A percentile compares a stretch with the other conserved stretches of the same genome.
These are phyloP conservation scores for Lepidium aucheri DNA, from an alignment of 345 rosid genomes.

Conservation along the genomic window DNA sequence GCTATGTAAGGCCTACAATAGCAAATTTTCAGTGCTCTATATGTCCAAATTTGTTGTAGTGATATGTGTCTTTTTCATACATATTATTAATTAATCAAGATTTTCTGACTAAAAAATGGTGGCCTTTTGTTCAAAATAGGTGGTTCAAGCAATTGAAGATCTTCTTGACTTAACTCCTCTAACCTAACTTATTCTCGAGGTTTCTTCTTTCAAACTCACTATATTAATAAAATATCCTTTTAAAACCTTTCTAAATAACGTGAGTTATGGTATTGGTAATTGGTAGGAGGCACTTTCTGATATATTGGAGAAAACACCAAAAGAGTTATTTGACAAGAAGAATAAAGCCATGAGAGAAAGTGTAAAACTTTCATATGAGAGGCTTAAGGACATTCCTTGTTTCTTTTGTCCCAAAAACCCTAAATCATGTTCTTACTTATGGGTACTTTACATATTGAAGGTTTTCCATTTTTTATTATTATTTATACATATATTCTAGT, in stretches of 20 bases:
- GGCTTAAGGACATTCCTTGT: slow-evolving; percentile 43
- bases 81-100: too few relatives aligned
- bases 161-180: slow-evolving; percentile 20
- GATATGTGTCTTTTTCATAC: too few relatives aligned
- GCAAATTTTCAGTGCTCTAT: too few relatives aligned
- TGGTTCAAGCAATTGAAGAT: slow-evolving; percentile 30
- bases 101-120: too few relatives aligned
- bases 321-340: slow-evolving; percentile 39
- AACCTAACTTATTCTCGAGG: slow-evolving; percentile 40
- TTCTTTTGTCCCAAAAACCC: slow-evolving; percentile 39
- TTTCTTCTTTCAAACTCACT: neutral
- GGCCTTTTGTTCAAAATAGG: neutral
- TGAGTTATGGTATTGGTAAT: too few relatives aligned
- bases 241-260: too few relatives aligned
- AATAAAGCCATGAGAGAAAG: slow-evolving; percentile 24
- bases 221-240: neutral
- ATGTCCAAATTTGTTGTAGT: too few relatives aligned
- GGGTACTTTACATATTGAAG: slow-evolving; percentile 25
- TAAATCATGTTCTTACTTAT: slow-evolving; percentile 47
- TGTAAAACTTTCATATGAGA: slow-evolving; percentile 33
- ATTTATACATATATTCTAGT: neutral
- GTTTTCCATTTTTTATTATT: neutral
- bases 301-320: slow-evolving; percentile 42
- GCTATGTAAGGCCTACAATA: too few relatives aligned
- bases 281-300: slow-evolving; percentile 40